These are phyloP conservation scores for Macaranga tanarius DNA, from an alignment of 441 rosid genomes.

Conservation along the genomic window DNA sequence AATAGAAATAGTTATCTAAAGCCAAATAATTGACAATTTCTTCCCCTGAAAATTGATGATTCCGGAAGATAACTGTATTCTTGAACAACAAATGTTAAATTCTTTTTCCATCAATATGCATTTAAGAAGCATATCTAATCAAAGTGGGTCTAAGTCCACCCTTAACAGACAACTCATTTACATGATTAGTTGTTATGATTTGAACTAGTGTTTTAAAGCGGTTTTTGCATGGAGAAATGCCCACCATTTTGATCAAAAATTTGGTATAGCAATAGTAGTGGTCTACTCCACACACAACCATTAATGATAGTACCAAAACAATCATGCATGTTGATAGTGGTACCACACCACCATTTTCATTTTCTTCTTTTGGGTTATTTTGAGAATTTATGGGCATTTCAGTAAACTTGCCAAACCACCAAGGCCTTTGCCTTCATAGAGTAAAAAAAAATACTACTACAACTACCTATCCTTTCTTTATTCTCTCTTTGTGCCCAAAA, in stretches of 20 bases:
- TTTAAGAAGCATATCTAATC: not conserved
- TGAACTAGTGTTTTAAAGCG: not conserved
- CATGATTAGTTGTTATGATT: constrained; percentile 21
- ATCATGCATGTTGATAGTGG: constrained; percentile 23
- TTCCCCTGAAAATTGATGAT: no score
- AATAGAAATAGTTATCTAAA: not conserved
- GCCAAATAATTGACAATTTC: no score
- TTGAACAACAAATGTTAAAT: no score
- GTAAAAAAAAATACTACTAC: constrained; percentile 13
- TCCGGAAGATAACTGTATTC: not conserved
- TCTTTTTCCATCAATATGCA: no score
- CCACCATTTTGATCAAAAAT: not conserved
- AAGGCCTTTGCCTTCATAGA: not conserved
- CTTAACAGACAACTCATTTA: constrained; percentile 13
- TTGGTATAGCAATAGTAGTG: not conserved
- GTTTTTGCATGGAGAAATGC: not conserved
- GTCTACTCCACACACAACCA: not conserved
- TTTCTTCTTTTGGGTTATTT: constrained; percentile 11
- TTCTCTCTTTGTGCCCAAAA: constrained; percentile 20
- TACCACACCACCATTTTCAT: constrained; percentile 21
- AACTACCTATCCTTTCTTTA: constrained; percentile 19
- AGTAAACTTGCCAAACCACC: constrained; percentile 25
- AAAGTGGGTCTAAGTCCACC: not conserved
- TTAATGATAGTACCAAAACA: constrained; percentile 16
- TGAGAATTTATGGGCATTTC: constrained; percentile 34